These are phyloP conservation scores for Pseudogymnoascus sp. DNA, from an alignment of 2,329 filamentous ascomycete genomes.

Conservation along the genomic window DNA sequence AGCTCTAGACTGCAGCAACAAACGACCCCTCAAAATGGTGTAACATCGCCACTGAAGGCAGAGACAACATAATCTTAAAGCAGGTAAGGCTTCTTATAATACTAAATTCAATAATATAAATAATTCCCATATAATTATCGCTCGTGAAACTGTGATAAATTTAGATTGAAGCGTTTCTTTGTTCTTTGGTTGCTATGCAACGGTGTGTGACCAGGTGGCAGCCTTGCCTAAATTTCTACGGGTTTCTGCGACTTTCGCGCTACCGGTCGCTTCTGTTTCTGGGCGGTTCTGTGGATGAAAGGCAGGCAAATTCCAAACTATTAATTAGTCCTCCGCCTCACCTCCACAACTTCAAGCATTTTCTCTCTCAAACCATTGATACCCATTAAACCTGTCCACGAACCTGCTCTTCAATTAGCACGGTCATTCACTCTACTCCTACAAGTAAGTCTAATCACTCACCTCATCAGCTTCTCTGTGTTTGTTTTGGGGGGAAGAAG, in stretches of 20 bases:
- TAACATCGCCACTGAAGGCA: not conserved
- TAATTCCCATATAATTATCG: not conserved
- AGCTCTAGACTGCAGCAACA: not conserved
- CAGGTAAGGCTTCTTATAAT: not conserved
- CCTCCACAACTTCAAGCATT: conserved; percentile 6
- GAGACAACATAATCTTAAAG: not conserved
- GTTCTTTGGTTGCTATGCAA: conserved; percentile 5
- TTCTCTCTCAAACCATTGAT: conserved; percentile 9
- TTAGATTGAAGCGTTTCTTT: not conserved
- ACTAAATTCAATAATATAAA: not conserved
- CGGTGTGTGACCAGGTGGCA: conserved; percentile 6
- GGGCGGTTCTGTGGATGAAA: conserved; percentile 9
- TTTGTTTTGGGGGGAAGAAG: not conserved
- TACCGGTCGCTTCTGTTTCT: conserved; percentile 10
- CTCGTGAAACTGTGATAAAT: not conserved
- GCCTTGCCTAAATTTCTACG: conserved; percentile 10
- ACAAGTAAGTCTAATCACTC: conserved; percentile 4
- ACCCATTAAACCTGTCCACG: conserved; percentile 6
- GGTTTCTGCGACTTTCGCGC: conserved; percentile 10
- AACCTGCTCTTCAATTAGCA: conserved; percentile 10
- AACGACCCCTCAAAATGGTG: not conserved
- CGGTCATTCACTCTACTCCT: not conserved
- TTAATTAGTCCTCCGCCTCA: conserved; percentile 9
- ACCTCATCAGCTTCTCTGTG: not conserved
- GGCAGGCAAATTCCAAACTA: conserved; percentile 9